Percentiles rank a stretch among this genome's conserved stretches.
These are phyloP conservation scores for Candida silvatica DNA, from an alignment of 805 yeast genomes.

Conservation along the genomic window DNA sequence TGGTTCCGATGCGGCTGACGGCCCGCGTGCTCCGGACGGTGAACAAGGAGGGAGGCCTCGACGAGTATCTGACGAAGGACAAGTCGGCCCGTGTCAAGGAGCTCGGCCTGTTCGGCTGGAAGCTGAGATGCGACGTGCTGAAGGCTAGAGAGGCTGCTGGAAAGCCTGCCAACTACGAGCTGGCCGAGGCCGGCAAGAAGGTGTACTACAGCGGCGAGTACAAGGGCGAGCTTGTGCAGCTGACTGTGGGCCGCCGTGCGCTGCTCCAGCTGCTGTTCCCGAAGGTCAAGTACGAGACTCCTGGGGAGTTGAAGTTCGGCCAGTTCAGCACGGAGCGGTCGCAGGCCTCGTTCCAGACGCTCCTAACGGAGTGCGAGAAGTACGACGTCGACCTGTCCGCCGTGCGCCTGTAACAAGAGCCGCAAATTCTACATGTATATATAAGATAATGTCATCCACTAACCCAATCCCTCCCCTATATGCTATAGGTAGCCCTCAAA, in stretches of 20 bases:
- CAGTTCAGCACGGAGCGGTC: constrained; percentile 38
- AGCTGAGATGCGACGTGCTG: constrained; percentile 68
- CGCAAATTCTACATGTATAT: not conserved
- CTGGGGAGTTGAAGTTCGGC: constrained; percentile 34
- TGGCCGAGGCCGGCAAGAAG: constrained; percentile 21
- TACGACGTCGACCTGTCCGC: constrained; percentile 30
- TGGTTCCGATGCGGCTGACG: constrained; percentile 53
- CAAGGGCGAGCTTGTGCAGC: constrained; percentile 33
- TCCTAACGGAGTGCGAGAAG: constrained; percentile 40
- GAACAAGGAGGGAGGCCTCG: constrained; percentile 92
- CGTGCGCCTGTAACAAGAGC: constrained; percentile 5
- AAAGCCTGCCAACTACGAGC: constrained; percentile 27
- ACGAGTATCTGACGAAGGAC: constrained; percentile 78
- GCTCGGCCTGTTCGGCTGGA: constrained; percentile 90
- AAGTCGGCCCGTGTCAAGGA: constrained; percentile 87
- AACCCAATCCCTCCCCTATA: too few species aligned
- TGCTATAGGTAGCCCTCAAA: too few species aligned
- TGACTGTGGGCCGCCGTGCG: constrained; percentile 59
- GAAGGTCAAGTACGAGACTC: constrained; percentile 33
- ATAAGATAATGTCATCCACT: not conserved
- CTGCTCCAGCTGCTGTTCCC: constrained; percentile 48
- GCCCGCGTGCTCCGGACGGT: constrained; percentile 81
- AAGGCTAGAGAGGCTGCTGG: constrained; percentile 31
- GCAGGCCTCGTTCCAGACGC: constrained; percentile 35
- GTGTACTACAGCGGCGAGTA: constrained; percentile 41